phyloP scores from a whole-genome alignment of 345 rosid species.

The Brassica nigra region DNA sequence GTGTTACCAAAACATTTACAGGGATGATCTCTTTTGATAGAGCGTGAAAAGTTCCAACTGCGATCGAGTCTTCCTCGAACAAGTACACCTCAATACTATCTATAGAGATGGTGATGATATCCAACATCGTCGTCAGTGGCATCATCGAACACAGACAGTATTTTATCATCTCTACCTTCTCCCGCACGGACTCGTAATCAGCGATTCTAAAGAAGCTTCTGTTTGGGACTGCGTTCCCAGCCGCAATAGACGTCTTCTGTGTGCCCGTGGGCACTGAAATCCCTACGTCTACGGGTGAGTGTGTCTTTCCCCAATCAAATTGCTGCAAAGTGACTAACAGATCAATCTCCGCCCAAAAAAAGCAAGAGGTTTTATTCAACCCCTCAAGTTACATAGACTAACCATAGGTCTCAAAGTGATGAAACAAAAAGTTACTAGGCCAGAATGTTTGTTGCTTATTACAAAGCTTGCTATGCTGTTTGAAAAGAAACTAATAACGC shows the following conservation, averaged over 20 bases:
- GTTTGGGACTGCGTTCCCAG: too few species aligned
- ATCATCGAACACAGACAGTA: conserved; percentile 53
- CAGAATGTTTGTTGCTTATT: conserved; percentile 9
- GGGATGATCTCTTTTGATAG: conserved; percentile 52
- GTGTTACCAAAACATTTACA: conserved; percentile 38
- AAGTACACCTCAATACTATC: fast-evolving
- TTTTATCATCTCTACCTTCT: too few species aligned
- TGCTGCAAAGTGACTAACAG: too few species aligned
- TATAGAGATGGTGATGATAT: conserved; percentile 43
- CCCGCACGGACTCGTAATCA: too few species aligned
- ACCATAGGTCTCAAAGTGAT: neutral
- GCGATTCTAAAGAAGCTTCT: too few species aligned
- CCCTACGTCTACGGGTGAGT: too few species aligned
- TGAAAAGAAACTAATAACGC: neutral
- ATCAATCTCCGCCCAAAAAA: neutral
- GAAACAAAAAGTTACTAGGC: neutral
- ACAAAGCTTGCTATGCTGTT: conserved; percentile 23
- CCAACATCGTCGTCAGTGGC: conserved; percentile 63
- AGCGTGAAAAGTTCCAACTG: conserved; percentile 58
- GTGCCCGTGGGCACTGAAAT: too few species aligned
- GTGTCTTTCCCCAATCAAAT: too few species aligned
- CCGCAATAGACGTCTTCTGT: too few species aligned
- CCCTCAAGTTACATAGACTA: neutral
- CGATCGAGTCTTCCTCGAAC: neutral
- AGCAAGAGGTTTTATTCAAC: neutral